These are phyloP conservation scores for Chrysochromulina tobinii DNA, from an alignment of 78 protist genomes.

Conservation along the genomic window DNA sequence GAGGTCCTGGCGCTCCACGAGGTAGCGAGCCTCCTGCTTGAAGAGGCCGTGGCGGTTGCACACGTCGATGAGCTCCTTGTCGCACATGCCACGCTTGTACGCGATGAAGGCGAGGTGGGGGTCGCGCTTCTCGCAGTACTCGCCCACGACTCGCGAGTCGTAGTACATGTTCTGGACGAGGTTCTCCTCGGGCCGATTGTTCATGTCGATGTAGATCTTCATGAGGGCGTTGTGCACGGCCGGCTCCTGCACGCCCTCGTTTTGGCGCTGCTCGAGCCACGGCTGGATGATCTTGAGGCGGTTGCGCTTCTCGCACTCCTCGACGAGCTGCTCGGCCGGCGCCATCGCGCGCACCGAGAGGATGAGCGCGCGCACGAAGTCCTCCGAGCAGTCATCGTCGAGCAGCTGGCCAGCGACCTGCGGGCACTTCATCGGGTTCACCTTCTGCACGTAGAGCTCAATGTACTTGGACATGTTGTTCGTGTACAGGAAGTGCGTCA, in stretches of 20 bases:
- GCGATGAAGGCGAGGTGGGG: slow-evolving; percentile 94
- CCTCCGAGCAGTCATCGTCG: slow-evolving; percentile 94
- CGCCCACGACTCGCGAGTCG: slow-evolving; percentile 83
- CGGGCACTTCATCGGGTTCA: slow-evolving; percentile 75
- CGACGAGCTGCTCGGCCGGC: slow-evolving; percentile 88
- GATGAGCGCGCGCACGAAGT: slow-evolving; percentile 80
- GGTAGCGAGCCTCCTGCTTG: slow-evolving; percentile 90
- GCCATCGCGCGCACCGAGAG: slow-evolving; percentile 77
- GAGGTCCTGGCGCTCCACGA: slow-evolving; percentile 91
- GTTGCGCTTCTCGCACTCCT: slow-evolving; percentile 94
- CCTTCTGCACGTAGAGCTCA: slow-evolving; percentile 91
- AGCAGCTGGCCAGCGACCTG: slow-evolving; percentile 95
- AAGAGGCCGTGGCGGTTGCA: slow-evolving; percentile 92
- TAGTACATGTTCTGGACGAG: slow-evolving; percentile 83
- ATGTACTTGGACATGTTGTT: slow-evolving; percentile 71
- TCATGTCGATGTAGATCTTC: slow-evolving; percentile 95
- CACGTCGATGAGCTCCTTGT: slow-evolving; percentile 93
- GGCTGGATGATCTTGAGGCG: slow-evolving; percentile 92
- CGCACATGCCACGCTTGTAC: slow-evolving; percentile 93
- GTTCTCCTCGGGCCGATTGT: slow-evolving; percentile 90
- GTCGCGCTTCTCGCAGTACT: slow-evolving; percentile 98
- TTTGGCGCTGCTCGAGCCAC: slow-evolving; percentile 94
- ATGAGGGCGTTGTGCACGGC: slow-evolving; percentile 98
- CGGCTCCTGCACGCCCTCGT: slow-evolving; percentile 85
- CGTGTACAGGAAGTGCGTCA: slow-evolving; percentile 82